Conservation (phyloP, 371 early-diverging fungal genomes). For the Mucor circinelloides region DNA sequence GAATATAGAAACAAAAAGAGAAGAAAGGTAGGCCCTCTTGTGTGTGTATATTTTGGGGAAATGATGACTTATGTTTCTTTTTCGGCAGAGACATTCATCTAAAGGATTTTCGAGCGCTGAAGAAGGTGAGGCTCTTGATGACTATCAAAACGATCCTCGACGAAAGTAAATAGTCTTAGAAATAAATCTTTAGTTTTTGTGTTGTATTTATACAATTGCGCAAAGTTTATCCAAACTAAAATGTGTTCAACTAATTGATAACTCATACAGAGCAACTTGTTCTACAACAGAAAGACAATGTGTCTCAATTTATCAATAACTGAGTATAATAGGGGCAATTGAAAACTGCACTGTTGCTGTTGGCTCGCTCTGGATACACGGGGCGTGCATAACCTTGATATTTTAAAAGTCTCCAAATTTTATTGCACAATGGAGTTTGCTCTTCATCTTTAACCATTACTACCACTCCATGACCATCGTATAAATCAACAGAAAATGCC, state of each 20-base stretch:
- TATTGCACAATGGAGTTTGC: background rate
- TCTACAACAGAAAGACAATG: no score
- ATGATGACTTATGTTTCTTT: background rate
- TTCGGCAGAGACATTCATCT: conserved; percentile 9
- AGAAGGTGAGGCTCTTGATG: conserved; percentile 45
- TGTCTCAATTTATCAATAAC: no score
- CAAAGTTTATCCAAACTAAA: no score
- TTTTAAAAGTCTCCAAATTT: background rate
- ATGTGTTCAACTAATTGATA: no score
- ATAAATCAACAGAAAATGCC: background rate
- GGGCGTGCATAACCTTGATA: background rate
- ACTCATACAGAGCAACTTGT: no score
- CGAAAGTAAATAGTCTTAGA: conserved; percentile 5
- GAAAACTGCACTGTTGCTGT: no score
- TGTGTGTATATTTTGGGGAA: background rate
- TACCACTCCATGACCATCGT: background rate
- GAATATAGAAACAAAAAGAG: conserved; percentile 26
- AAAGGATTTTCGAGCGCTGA: conserved; percentile 31
- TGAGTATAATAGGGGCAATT: no score
- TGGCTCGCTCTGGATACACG: no score
- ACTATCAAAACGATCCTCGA: conserved; percentile 26
- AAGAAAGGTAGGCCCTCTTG: conserved; percentile 22
- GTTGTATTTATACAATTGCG: background rate
- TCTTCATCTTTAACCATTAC: background rate
- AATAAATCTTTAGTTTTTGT: background rate